A percentile compares a stretch with the other conserved stretches of the same genome.
Evolutionary conservation across 345 rosid genomes (phyloP).

Genomic region (Lumnitzera littorea): DNA sequence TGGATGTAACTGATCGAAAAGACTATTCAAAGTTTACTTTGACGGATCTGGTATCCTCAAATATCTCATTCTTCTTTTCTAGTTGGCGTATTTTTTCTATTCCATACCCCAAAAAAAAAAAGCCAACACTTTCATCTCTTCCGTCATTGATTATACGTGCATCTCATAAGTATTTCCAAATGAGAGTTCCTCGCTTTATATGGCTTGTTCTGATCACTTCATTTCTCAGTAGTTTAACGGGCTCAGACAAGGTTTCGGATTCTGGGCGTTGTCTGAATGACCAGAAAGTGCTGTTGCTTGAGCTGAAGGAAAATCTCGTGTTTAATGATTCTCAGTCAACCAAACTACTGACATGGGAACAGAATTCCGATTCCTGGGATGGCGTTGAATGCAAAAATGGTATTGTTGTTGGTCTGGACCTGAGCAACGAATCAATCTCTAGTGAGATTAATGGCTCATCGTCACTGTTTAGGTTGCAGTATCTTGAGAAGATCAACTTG

Average conservation of each 20-base stretch:
- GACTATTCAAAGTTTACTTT: no score
- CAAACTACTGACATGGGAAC: slow-evolving; percentile 22
- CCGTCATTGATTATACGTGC: no score
- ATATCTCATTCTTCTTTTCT: no score
- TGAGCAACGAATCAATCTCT: slow-evolving; percentile 25
- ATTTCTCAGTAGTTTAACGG: not conserved
- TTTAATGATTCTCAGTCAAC: slow-evolving; percentile 5
- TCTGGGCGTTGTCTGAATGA: slow-evolving; percentile 22
- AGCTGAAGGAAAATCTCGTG: slow-evolving; percentile 17
- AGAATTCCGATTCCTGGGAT: slow-evolving; percentile 16
- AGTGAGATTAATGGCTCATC: slow-evolving; percentile 19
- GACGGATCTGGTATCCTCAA: no score
- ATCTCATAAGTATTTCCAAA: not conserved
- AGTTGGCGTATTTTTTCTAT: no score
- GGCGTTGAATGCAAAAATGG: slow-evolving; percentile 31
- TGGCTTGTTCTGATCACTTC: slow-evolving; percentile 11
- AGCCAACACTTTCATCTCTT: no score
- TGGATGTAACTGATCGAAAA: no score
- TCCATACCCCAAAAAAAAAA: no score
- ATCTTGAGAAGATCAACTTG: slow-evolving; percentile 31
- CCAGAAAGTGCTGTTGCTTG: slow-evolving; percentile 24
- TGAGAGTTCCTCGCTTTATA: slow-evolving; percentile 12
- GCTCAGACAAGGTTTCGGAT: not conserved
- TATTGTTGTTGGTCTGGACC: slow-evolving; percentile 24
- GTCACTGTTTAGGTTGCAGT: slow-evolving; percentile 23